phyloP scores from a whole-genome alignment of 495 filamentous ascomycete species.

The Penicillium dipodomyicola region DNA sequence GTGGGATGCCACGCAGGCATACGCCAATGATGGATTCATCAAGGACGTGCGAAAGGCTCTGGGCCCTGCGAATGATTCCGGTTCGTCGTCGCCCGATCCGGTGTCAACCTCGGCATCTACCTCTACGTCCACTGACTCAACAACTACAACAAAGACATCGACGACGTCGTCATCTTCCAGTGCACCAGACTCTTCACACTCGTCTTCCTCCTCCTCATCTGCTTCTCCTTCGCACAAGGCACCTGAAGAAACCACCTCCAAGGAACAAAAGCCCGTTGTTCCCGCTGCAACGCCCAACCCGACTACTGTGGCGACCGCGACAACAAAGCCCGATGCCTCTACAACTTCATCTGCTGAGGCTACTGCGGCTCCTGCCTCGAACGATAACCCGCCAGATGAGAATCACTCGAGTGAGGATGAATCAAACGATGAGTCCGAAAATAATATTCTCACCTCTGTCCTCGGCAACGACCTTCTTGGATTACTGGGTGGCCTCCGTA shows the following conservation, averaged over 20 bases:
- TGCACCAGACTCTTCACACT: constrained; percentile 30
- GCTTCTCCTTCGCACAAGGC: constrained; percentile 29
- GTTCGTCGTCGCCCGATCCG: constrained; percentile 33
- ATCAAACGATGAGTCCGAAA: not conserved
- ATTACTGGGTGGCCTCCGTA: constrained; percentile 19
- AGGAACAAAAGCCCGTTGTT: not conserved
- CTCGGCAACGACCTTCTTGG: constrained; percentile 21
- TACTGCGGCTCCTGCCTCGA: constrained; percentile 9
- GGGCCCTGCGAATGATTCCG: constrained; percentile 25
- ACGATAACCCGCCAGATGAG: constrained; percentile 1
- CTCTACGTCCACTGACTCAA: constrained; percentile 32
- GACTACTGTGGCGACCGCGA: constrained; percentile 2
- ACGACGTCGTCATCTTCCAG: constrained; percentile 24
- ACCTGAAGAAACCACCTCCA: constrained; percentile 13
- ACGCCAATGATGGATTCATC: constrained; percentile 58
- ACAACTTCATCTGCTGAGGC: not conserved
- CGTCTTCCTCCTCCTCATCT: constrained; percentile 33
- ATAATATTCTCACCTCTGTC: not conserved
- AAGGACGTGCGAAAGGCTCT: constrained; percentile 35
- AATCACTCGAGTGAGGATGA: not conserved
- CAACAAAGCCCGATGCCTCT: not conserved
- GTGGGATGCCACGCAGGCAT: constrained; percentile 67
- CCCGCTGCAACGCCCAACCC: not conserved
- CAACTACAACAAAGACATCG: constrained; percentile 2
- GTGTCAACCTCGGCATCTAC: constrained; percentile 32